Evolutionary conservation across 345 rosid genomes (phyloP), one percentile per base, ranked within the genome.

Genomic region (Physaria fendleri): DNA sequence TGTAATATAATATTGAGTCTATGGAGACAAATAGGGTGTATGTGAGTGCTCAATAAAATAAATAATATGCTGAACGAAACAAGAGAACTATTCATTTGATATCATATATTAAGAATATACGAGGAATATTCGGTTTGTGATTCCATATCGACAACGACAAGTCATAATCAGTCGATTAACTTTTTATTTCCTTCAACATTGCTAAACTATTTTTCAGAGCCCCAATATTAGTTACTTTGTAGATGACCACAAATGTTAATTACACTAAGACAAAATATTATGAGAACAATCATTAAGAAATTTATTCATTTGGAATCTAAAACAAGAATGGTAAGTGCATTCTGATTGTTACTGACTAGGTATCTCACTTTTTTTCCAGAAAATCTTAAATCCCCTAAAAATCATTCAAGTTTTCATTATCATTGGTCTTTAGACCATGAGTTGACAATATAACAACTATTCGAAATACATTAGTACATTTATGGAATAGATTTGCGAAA

Each of bases 71-170:
- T 53, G 22, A 27, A 44, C 44, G 5, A 53, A 55, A 55, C 61
- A 52, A 22, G 4, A 35, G 13, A 54, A 64, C 12, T 56, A 14
- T 55, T 25, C 18, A 24, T 38, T 8, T 37, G 40, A 65, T 45
- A 6, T 18, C 14, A 37, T 27, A 13, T 16, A 35, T 46, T 25
- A 33, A 65, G 47, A 25, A 65, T 65, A 25, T 25, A 17, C 32
- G 39, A 54, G 62, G 70, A 55, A 55, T 65, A 65, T 55, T 27
- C 63, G 56, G 53, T 45, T 65, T 55, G 18, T 53, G 48, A 46
- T 25, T 41, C 17, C 4, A 17, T 24, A 43, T 53, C 52, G 43
- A 42, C 21, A 33, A 32, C 52, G 43, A 42, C 21, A 33, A 32
- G 60, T 32, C 60, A 32, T 25, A 53, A 53, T 33, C 13, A 33